Percentiles rank a stretch among this genome's conserved stretches.
Evolutionary conservation across 2,329 filamentous ascomycete species (phyloP).

Genomic region (Penicillium polonicum): DNA sequence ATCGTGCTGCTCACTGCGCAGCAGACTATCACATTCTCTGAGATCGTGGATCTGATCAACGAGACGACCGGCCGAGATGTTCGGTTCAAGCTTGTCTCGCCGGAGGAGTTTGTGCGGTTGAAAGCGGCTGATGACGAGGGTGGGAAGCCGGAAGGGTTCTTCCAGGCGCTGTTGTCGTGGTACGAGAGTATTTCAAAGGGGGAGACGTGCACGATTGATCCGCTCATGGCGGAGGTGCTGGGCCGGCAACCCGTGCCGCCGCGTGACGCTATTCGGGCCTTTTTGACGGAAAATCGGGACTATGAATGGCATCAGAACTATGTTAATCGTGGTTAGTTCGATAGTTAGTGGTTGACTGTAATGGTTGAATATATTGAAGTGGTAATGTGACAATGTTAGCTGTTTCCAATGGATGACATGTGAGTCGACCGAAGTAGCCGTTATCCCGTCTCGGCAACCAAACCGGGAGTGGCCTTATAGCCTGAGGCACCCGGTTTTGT

Average conservation of each 20-base stretch:
- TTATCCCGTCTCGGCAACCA: slow-evolving; percentile 17
- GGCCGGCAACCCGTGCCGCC: slow-evolving; percentile 46
- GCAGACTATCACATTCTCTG: slow-evolving; percentile 34
- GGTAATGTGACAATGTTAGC: not conserved
- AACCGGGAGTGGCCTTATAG: slow-evolving; percentile 14
- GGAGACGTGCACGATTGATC: slow-evolving; percentile 45
- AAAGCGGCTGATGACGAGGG: slow-evolving; percentile 37
- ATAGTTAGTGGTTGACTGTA: not conserved
- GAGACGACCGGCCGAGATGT: slow-evolving; percentile 36
- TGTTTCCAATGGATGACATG: not conserved
- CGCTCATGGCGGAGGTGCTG: slow-evolving; percentile 45
- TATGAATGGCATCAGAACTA: slow-evolving; percentile 51
- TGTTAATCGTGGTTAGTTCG: slow-evolving; percentile 21
- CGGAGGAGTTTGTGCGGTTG: slow-evolving; percentile 36
- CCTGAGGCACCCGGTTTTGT: slow-evolving; percentile 12
- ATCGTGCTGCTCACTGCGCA: slow-evolving; percentile 42
- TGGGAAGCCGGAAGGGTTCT: slow-evolving; percentile 41
- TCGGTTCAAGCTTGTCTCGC: slow-evolving; percentile 33
- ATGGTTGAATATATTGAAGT: not conserved
- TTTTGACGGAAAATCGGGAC: slow-evolving; percentile 33
- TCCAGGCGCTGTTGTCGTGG: slow-evolving; percentile 43
- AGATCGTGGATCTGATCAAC: slow-evolving; percentile 42
- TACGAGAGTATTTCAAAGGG: slow-evolving; percentile 48
- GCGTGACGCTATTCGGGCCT: slow-evolving; percentile 33
- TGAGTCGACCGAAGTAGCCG: slow-evolving; percentile 3